Conservation (phyloP, 768 basidiomycete genomes). For the Suillus bovinus region DNA sequence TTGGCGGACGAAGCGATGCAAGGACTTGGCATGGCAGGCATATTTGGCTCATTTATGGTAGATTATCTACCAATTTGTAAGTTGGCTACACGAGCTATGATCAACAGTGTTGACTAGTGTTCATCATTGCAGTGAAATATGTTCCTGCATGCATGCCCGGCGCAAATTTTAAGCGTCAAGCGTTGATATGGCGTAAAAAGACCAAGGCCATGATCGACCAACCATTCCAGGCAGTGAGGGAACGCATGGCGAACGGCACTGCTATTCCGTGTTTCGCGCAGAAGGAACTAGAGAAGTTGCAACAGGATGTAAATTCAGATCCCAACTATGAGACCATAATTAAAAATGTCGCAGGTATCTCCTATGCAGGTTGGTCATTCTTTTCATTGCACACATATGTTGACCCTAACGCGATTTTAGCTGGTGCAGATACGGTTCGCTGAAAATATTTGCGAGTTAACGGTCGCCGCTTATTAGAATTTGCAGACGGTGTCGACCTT, state of each 20-base stretch:
- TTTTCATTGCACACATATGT: background rate
- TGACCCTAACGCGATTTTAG: constrained; percentile 17
- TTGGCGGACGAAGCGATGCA: constrained; percentile 41
- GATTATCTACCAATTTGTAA: constrained; percentile 35
- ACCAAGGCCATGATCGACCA: constrained; percentile 32
- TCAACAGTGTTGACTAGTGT: background rate
- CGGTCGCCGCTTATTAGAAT: constrained; percentile 15
- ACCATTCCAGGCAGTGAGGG: constrained; percentile 45
- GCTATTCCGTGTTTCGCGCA: constrained; percentile 46
- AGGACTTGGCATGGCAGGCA: constrained; percentile 37
- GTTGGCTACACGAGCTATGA: constrained; percentile 11
- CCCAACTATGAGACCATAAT: constrained; percentile 45
- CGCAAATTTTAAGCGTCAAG: constrained; percentile 48
- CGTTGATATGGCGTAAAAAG: constrained; percentile 38
- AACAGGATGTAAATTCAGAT: constrained; percentile 17
- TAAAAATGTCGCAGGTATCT: constrained; percentile 50
- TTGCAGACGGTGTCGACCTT: constrained; percentile 51
- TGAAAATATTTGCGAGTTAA: constrained; percentile 23
- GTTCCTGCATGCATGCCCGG: constrained; percentile 54
- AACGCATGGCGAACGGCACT: constrained; percentile 40
- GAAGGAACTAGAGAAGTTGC: constrained; percentile 38
- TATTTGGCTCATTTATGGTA: constrained; percentile 46
- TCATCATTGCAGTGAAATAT: constrained; percentile 37
- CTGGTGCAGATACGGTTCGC: constrained; percentile 28
- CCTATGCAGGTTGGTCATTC: constrained; percentile 43